These are phyloP conservation scores for Yamadazyma scolyti DNA, from an alignment of 805 yeast species.

Conservation along the genomic window DNA sequence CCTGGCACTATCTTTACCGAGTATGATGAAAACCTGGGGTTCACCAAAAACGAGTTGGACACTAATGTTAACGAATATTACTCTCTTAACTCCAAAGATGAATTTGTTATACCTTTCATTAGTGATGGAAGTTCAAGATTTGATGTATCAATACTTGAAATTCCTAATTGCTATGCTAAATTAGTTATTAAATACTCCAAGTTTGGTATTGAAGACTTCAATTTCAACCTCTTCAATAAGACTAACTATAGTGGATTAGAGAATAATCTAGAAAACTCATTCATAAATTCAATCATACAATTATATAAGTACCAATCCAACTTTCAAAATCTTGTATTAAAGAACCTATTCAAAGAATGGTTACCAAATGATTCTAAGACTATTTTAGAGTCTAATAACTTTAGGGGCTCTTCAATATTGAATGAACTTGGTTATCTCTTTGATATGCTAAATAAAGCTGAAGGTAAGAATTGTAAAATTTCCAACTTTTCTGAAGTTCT, in stretches of 20 bases:
- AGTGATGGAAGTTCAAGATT: conserved; percentile 9
- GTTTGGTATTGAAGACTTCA: conserved; percentile 93
- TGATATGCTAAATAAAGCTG: conserved; percentile 86
- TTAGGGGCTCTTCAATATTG: conserved; percentile 51
- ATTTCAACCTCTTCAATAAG: conserved; percentile 77
- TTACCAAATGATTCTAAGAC: conserved; percentile 38
- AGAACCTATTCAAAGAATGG: conserved; percentile 47
- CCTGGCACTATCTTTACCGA: too few species aligned
- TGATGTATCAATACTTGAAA: conserved; percentile 17
- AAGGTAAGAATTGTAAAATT: conserved; percentile 75
- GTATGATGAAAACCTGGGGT: conserved; percentile 14
- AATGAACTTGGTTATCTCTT: conserved; percentile 84
- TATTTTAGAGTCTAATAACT: conserved; percentile 22
- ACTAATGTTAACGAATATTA: conserved; percentile 10
- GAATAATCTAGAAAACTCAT: conserved; percentile 74
- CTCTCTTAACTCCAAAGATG: conserved; percentile 8
- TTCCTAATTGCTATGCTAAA: conserved; percentile 72
- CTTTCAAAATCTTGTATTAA: conserved; percentile 60
- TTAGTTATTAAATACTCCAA: conserved; percentile 77
- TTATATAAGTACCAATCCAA: conserved; percentile 74
- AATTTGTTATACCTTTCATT: conserved; percentile 10
- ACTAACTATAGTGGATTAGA: conserved; percentile 80
- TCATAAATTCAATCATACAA: conserved; percentile 72
- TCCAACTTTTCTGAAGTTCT: conserved; percentile 61
- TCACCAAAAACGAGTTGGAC: conserved; percentile 12